Percentiles rank a stretch among this genome's conserved stretches.
Evolutionary conservation across 148 eudicot genomes (phyloP).

Genomic region (Rhododendron simsii): DNA sequence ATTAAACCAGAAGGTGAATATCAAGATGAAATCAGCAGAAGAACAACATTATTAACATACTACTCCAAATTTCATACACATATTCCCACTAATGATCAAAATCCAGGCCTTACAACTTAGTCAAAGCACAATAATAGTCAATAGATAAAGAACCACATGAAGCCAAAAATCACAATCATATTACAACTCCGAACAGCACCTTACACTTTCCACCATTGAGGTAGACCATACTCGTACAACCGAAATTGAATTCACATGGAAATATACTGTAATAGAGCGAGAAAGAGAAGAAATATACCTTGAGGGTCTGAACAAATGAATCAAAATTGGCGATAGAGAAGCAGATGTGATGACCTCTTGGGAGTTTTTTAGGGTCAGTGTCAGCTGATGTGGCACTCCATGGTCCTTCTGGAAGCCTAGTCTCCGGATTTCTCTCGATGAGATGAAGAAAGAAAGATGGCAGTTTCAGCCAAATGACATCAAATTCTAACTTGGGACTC

Average conservation of each 20-base stretch:
- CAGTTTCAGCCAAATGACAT: constrained; percentile 71
- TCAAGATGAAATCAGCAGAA: neutral
- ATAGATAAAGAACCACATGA: neutral
- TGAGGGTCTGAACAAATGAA: constrained; percentile 54
- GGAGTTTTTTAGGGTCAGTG: constrained; percentile 51
- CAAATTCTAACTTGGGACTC: constrained; percentile 57
- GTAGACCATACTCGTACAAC: neutral
- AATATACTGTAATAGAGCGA: neutral
- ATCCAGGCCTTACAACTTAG: neutral
- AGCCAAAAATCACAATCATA: neutral
- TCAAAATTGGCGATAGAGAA: constrained; percentile 70
- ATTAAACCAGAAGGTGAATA: neutral
- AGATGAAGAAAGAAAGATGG: constrained; percentile 65
- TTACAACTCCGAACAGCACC: neutral
- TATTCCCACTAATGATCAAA: neutral
- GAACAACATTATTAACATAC: neutral
- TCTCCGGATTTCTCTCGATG: constrained; percentile 67
- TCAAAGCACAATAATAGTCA: neutral
- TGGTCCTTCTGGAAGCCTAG: constrained; percentile 72
- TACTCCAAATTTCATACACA: neutral
- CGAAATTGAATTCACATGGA: neutral
- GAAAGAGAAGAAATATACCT: constrained; percentile 32
- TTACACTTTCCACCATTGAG: neutral
- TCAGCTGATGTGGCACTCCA: constrained; percentile 54
- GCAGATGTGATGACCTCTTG: constrained; percentile 71